A percentile compares a stretch with the other conserved stretches of the same genome.
These are phyloP conservation scores for Striga asiatica DNA, from an alignment of 257 asterid species.

Conservation along the genomic window DNA sequence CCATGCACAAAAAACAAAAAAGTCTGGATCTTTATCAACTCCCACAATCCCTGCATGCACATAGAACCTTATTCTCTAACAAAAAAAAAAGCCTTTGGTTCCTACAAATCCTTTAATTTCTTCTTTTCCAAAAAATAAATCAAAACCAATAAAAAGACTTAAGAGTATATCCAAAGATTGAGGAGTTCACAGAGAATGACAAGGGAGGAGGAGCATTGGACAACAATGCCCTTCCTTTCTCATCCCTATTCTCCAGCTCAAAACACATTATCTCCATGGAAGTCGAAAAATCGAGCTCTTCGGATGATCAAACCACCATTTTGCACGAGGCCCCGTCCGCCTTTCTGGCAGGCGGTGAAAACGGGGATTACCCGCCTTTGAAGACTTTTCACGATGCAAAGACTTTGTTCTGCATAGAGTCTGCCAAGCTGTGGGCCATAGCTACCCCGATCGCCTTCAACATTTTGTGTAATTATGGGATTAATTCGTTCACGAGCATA, in stretches of 20 bases:
- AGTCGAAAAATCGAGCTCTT: conserved; percentile 29
- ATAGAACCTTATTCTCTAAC: not conserved
- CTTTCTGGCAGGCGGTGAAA: conserved; percentile 30
- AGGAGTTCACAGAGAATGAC: conserved; percentile 25
- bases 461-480: conserved; percentile 80
- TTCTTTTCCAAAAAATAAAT: not conserved
- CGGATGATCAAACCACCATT: conserved; percentile 11
- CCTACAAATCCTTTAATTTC: not conserved
- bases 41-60: not conserved
- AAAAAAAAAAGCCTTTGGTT: not conserved
- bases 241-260: conserved; percentile 6
- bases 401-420: conserved; percentile 37
- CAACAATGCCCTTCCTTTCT: conserved; percentile 55
- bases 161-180: conserved; percentile 30
- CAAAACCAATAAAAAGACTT: not conserved
- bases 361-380: conserved; percentile 53
- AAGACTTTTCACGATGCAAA: conserved; percentile 29
- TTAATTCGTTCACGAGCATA: conserved; percentile 76
- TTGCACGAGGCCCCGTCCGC: conserved; percentile 82
- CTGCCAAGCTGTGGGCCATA: conserved; percentile 65
- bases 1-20: not conserved
- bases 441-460: conserved; percentile 93
- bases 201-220: conserved; percentile 53
- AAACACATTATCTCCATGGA: conserved; percentile 29
- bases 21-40: not conserved